phyloP scores from a whole-genome alignment of 1,284 basidiomycete species.

The Cryptococcus sp. region DNA sequence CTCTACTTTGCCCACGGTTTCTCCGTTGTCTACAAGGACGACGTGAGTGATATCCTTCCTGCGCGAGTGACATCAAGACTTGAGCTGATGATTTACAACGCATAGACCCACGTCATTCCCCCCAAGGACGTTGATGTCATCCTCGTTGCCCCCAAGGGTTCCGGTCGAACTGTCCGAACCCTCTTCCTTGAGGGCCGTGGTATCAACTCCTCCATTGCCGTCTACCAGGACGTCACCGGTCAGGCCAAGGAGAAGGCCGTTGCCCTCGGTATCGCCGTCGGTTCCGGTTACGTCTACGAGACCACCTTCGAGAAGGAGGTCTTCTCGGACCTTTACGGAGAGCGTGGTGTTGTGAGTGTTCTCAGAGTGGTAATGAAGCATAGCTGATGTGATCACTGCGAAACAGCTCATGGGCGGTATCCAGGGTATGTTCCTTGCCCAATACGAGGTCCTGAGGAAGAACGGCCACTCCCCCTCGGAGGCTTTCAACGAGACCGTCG shows the following conservation, averaged over 20 bases:
- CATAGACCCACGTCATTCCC: conserved; percentile 78
- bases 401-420: conserved; percentile 94
- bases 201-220: conserved; percentile 57
- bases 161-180: conserved; percentile 96
- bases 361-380: background rate
- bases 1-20: conserved; percentile 99
- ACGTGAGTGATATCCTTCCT: conserved; percentile 53
- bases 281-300: conserved; percentile 81
- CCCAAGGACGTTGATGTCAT: conserved; percentile 97
- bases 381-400: conserved; percentile 17
- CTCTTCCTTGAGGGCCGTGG: conserved; percentile 99
- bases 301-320: conserved; percentile 99
- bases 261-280: conserved; percentile 91
- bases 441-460: conserved; percentile 98
- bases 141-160: conserved; percentile 98
- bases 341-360: conserved; percentile 90
- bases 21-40: conserved; percentile 97
- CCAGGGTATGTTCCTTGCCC: conserved; percentile 97
- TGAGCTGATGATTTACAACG: background rate
- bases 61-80: background rate
- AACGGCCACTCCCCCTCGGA: conserved; percentile 98
- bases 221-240: conserved; percentile 83
- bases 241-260: conserved; percentile 97
- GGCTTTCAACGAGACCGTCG: conserved; percentile 98
- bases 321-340: conserved; percentile 98